Conservation (phyloP, 176 grass and related monocot species). For the Oryza longistaminata region DNA sequence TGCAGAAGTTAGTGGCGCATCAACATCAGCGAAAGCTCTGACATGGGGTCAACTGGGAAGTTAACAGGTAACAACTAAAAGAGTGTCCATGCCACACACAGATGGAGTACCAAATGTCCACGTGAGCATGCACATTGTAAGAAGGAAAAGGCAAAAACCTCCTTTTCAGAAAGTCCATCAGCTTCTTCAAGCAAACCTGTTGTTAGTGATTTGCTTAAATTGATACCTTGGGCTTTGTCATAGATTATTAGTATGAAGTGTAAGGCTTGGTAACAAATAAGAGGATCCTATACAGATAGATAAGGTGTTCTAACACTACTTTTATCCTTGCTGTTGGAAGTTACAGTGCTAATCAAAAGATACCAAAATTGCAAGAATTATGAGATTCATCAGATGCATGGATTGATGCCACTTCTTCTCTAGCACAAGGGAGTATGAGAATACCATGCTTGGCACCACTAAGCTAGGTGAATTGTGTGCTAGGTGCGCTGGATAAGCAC, state of each 20-base stretch:
- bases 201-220: constrained; percentile 18
- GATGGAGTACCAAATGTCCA: not conserved
- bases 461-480: not conserved
- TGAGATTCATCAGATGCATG: constrained; percentile 18
- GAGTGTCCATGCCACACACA: not conserved
- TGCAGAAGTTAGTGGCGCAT: constrained; percentile 41
- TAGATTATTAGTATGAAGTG: not conserved
- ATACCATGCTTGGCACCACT: not conserved
- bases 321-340: not conserved
- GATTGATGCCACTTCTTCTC: constrained; percentile 1
- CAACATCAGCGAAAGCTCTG: constrained; percentile 44
- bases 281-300: not conserved
- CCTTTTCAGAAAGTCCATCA: not conserved
- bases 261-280: not conserved
- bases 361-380: not conserved
- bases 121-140: constrained; percentile 19
- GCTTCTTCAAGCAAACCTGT: not conserved
- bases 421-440: constrained; percentile 20
- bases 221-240: not conserved
- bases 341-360: not conserved
- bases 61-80: constrained; percentile 22
- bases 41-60: constrained; percentile 12
- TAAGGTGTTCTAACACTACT: constrained; percentile 16
- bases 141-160: not conserved
- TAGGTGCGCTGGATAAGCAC: not conserved